These are phyloP conservation scores for Xylariaceae sp. DNA, from an alignment of 2,329 filamentous ascomycete species.

Conservation along the genomic window DNA sequence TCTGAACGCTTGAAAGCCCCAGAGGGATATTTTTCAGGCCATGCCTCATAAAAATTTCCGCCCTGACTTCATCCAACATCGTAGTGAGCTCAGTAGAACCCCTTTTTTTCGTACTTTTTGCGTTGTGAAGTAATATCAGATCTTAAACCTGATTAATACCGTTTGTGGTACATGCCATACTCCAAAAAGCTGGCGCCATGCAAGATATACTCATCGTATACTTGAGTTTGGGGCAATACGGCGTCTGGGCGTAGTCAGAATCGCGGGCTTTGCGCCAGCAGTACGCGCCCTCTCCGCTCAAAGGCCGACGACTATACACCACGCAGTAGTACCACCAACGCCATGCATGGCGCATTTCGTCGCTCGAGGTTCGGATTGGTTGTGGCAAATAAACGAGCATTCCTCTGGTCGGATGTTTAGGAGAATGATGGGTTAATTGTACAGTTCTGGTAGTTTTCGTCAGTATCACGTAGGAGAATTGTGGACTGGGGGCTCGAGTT, in stretches of 20 bases:
- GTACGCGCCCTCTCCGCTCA: slow-evolving; percentile 28
- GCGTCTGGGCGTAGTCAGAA: slow-evolving; percentile 30
- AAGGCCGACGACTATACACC: slow-evolving; percentile 32
- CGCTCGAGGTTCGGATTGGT: background rate
- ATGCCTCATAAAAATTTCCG: no score
- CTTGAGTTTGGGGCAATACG: slow-evolving; percentile 32
- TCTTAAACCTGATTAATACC: slow-evolving; percentile 5
- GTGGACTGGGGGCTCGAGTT: background rate
- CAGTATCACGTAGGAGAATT: background rate
- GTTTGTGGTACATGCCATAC: slow-evolving; percentile 32
- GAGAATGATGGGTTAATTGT: background rate
- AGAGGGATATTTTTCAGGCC: no score
- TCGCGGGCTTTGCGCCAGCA: slow-evolving; percentile 34
- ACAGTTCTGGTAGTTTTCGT: background rate
- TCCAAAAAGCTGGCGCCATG: slow-evolving; percentile 30
- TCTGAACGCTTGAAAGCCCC: no score
- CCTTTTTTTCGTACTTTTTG: no score
- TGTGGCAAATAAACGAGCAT: background rate
- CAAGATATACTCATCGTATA: slow-evolving; percentile 27
- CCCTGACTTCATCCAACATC: no score
- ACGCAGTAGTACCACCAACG: slow-evolving; percentile 36
- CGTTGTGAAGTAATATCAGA: no score
- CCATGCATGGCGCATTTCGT: slow-evolving; percentile 33
- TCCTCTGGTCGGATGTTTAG: background rate
- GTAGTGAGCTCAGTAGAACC: no score